These are phyloP conservation scores for Podaxis mareebaensis DNA, from an alignment of 768 basidiomycete species.

Conservation along the genomic window DNA sequence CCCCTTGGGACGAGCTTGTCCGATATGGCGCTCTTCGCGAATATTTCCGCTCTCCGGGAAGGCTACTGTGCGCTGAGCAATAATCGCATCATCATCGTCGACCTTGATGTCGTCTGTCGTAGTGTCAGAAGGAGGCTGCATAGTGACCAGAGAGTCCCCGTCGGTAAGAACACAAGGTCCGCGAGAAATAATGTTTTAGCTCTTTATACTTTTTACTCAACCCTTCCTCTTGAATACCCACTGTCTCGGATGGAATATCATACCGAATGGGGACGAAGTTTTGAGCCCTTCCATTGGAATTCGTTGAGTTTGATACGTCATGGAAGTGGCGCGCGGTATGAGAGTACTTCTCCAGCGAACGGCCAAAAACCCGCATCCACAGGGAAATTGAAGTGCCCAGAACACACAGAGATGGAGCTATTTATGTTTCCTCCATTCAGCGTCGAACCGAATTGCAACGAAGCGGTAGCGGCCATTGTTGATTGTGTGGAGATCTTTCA, in stretches of 20 bases:
- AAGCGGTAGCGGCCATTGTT: background rate
- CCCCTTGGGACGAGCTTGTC: slow-evolving; percentile 46
- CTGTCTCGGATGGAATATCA: slow-evolving; percentile 7
- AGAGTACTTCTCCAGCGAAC: slow-evolving; percentile 29
- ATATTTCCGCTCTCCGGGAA: slow-evolving; percentile 44
- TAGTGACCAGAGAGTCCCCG: slow-evolving; percentile 1
- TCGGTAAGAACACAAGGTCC: background rate
- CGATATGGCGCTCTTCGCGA: slow-evolving; percentile 39
- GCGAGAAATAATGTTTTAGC: background rate
- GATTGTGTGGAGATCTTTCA: background rate
- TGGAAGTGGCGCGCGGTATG: slow-evolving; percentile 24
- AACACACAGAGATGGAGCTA: slow-evolving; percentile 16
- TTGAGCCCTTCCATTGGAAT: slow-evolving; percentile 15
- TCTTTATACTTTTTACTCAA: slow-evolving; percentile 4
- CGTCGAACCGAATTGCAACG: background rate
- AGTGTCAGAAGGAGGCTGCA: slow-evolving; percentile 3
- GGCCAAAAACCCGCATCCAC: slow-evolving; percentile 41
- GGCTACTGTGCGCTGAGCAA: slow-evolving; percentile 46
- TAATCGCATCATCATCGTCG: slow-evolving; percentile 30
- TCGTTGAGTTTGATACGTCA: slow-evolving; percentile 17
- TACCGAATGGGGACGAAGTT: slow-evolving; percentile 10
- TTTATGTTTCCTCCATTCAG: slow-evolving; percentile 21
- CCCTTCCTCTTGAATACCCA: background rate
- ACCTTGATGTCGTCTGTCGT: slow-evolving; percentile 24
- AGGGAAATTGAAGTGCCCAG: slow-evolving; percentile 1